phyloP scores from a whole-genome alignment of 73 alveolate species.

The Tetrahymena thermophila region DNA sequence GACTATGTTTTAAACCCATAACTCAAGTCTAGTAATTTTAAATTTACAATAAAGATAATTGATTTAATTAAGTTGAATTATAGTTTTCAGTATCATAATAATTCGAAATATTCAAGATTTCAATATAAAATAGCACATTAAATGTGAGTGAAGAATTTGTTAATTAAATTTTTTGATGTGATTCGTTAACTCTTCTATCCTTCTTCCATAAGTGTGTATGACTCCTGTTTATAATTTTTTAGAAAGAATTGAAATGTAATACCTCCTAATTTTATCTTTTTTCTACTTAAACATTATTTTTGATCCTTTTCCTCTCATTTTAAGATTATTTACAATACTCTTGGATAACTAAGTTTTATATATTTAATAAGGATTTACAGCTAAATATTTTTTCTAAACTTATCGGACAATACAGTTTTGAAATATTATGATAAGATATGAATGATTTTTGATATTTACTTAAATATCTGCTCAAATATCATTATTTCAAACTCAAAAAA shows the following conservation, averaged over 20 bases:
- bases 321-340: too few relatives aligned
- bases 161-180: not conserved
- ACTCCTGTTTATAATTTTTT: too few relatives aligned
- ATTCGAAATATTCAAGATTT: not conserved
- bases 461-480: not conserved
- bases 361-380: too few relatives aligned
- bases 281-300: too few relatives aligned
- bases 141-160: not conserved
- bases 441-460: too few relatives aligned
- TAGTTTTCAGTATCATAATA: not conserved
- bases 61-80: not conserved
- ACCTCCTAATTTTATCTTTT: not conserved
- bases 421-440: too few relatives aligned
- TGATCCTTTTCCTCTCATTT: too few relatives aligned
- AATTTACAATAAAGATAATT: not conserved
- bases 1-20: not conserved
- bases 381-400: too few relatives aligned
- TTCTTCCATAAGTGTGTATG: not conserved
- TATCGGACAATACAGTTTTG: too few relatives aligned
- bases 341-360: too few relatives aligned
- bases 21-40: not conserved
- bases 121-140: not conserved
- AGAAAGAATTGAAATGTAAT: not conserved
- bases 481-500: too few relatives aligned
- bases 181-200: not conserved